These are phyloP conservation scores for Thielaviopsis ethacetica DNA, from an alignment of 2,329 filamentous ascomycete genomes.

Conservation along the genomic window DNA sequence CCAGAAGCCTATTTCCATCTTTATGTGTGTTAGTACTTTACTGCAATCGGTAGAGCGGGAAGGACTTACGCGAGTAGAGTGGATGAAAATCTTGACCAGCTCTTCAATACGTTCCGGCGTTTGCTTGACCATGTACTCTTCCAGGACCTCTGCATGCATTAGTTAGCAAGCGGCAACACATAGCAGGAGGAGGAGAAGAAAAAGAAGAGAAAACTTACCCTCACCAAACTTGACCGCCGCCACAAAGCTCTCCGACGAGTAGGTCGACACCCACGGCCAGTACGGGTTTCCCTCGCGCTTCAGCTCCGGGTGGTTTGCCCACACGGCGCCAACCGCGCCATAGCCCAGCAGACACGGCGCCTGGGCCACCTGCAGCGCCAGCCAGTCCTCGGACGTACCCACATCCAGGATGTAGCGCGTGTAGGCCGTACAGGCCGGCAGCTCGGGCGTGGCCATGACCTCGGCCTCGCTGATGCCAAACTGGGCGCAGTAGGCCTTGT, in stretches of 20 bases:
- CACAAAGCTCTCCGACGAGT: constrained; percentile 63
- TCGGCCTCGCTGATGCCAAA: constrained; percentile 63
- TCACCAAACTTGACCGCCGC: constrained; percentile 53
- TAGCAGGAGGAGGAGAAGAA: background rate
- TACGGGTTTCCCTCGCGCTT: constrained; percentile 53
- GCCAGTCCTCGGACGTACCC: constrained; percentile 73
- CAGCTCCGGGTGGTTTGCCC: constrained; percentile 47
- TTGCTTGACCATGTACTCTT: constrained; percentile 56
- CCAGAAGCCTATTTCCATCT: constrained; percentile 41
- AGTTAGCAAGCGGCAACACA: background rate
- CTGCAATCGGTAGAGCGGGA: constrained; percentile 7
- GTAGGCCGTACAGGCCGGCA: constrained; percentile 49
- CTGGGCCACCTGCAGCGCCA: constrained; percentile 70
- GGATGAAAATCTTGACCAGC: constrained; percentile 67
- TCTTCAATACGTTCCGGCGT: constrained; percentile 65
- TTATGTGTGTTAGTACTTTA: background rate
- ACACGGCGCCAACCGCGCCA: constrained; percentile 55
- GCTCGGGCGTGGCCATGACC: constrained; percentile 56
- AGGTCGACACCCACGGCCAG: constrained; percentile 85
- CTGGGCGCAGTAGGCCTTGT: constrained; percentile 64
- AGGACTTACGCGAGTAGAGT: constrained; percentile 57
- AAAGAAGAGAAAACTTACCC: constrained; percentile 30
- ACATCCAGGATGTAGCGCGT: constrained; percentile 73
- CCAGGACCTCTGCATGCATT: constrained; percentile 46
- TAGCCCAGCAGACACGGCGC: constrained; percentile 87